Conservation (phyloP, 2,329 filamentous ascomycete species). For the Aspergillus sp. region DNA sequence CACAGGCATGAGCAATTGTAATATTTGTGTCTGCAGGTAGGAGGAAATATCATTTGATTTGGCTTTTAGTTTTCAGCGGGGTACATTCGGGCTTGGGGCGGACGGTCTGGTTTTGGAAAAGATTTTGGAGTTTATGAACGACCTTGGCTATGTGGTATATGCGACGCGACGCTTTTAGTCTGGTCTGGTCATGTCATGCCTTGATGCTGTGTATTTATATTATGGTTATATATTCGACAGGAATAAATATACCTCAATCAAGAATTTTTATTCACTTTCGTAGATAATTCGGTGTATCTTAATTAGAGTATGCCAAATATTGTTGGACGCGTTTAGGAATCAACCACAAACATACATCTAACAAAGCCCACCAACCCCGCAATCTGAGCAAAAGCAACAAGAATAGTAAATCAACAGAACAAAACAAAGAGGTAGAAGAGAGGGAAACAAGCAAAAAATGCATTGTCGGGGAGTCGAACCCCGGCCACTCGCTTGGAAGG, state of each 20-base stretch:
- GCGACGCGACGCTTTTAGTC: not conserved
- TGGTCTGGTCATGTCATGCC: not conserved
- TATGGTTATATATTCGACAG: not conserved
- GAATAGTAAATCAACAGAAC: not conserved
- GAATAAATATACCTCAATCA: not conserved
- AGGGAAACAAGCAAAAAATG: conserved; percentile 1
- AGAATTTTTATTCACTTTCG: no score
- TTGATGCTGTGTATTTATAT: not conserved
- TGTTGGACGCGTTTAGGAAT: no score
- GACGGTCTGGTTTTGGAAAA: not conserved
- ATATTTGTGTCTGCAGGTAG: not conserved
- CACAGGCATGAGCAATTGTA: conserved; percentile 11
- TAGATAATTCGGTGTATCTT: no score
- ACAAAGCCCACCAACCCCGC: not conserved
- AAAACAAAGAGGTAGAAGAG: not conserved
- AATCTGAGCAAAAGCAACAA: not conserved
- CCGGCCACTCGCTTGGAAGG: not conserved
- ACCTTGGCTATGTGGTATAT: no score
- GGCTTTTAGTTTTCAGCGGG: not conserved
- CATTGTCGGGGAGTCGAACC: not conserved
- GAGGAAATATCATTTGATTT: not conserved
- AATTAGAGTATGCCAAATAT: no score
- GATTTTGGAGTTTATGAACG: not conserved
- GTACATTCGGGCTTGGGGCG: not conserved
- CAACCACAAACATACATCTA: no score